phyloP scores from a whole-genome alignment of 2,329 filamentous ascomycete species.

The Domatiomyces catenatus region DNA sequence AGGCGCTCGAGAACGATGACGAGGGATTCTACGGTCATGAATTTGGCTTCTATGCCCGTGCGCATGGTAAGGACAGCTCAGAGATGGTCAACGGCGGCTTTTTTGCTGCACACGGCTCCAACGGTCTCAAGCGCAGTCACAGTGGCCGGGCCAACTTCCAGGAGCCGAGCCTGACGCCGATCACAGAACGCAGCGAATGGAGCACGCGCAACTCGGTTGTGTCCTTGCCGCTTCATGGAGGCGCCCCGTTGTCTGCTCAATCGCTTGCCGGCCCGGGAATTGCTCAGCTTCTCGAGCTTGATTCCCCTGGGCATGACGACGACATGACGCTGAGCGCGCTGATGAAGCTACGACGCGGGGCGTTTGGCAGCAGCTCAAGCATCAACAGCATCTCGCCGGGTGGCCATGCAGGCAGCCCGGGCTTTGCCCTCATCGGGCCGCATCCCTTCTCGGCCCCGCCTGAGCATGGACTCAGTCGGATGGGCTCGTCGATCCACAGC shows the following conservation, averaged over 20 bases:
- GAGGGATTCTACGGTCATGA: constrained; percentile 93
- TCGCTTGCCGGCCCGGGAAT: constrained; percentile 55
- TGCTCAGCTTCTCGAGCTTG: constrained; percentile 54
- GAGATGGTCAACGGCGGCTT: constrained; percentile 70
- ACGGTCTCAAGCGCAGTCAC: constrained; percentile 46
- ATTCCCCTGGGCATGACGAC: constrained; percentile 38
- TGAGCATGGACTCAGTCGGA: constrained; percentile 5
- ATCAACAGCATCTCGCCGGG: constrained; percentile 37
- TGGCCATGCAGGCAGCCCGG: constrained; percentile 24
- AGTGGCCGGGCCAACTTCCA: constrained; percentile 61
- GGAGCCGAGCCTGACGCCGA: constrained; percentile 87
- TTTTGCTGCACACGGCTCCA: constrained; percentile 61
- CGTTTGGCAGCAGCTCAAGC: constrained; percentile 73
- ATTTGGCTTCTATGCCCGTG: constrained; percentile 78
- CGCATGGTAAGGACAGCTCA: constrained; percentile 33
- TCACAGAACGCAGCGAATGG: constrained; percentile 91
- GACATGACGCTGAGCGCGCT: constrained; percentile 62
- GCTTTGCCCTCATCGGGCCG: constrained; percentile 20
- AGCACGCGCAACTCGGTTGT: constrained; percentile 87
- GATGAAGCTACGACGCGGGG: constrained; percentile 54
- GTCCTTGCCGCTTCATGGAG: constrained; percentile 45
- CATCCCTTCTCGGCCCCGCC: constrained; percentile 14
- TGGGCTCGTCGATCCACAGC: constrained; percentile 7
- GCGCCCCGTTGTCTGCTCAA: constrained; percentile 29
- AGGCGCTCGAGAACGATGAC: constrained; percentile 77